Conservation (phyloP, 192 early-diverging fungal genomes). For the Mortierella alpina region DNA sequence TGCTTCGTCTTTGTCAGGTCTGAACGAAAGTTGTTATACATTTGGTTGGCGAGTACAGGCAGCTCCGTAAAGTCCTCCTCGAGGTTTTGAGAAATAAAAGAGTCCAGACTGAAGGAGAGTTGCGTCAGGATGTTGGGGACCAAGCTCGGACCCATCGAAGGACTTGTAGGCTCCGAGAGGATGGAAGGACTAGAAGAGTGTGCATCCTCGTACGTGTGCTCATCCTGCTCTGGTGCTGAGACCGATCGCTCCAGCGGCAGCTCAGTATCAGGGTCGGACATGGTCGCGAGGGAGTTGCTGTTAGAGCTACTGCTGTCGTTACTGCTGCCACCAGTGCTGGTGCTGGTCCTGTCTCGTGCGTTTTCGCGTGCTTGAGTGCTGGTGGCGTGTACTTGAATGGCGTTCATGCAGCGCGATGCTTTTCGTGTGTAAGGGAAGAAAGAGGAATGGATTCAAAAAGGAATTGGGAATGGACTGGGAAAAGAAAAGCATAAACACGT, state of each 20-base stretch:
- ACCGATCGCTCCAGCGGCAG: conserved; percentile 27
- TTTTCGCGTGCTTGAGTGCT: too few species aligned
- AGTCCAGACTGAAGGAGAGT: conserved; percentile 48
- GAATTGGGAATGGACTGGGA: too few species aligned
- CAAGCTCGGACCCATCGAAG: conserved; percentile 23
- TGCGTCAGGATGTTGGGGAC: conserved; percentile 46
- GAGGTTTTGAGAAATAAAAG: conserved; percentile 49
- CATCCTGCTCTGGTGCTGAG: conserved; percentile 36
- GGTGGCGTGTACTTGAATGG: neutral
- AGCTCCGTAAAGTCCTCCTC: conserved; percentile 46
- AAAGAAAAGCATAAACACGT: too few species aligned
- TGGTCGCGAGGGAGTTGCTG: conserved; percentile 3
- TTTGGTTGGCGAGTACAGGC: conserved; percentile 39
- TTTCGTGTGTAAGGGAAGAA: too few species aligned
- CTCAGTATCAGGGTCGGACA: conserved; percentile 29
- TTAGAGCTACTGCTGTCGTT: conserved; percentile 1
- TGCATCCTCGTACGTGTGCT: conserved; percentile 33
- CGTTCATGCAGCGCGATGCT: neutral
- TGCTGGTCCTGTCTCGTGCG: conserved; percentile 3
- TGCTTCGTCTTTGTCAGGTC: conserved; percentile 45
- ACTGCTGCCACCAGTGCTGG: neutral
- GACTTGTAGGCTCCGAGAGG: conserved; percentile 40
- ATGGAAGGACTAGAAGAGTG: conserved; percentile 16
- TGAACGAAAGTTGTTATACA: conserved; percentile 31
- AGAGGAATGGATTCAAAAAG: too few species aligned